Evolutionary conservation across 2,329 filamentous ascomycete species (phyloP), one percentile per base, ranked within the genome.

Genomic region (Helotiales sp.): DNA sequence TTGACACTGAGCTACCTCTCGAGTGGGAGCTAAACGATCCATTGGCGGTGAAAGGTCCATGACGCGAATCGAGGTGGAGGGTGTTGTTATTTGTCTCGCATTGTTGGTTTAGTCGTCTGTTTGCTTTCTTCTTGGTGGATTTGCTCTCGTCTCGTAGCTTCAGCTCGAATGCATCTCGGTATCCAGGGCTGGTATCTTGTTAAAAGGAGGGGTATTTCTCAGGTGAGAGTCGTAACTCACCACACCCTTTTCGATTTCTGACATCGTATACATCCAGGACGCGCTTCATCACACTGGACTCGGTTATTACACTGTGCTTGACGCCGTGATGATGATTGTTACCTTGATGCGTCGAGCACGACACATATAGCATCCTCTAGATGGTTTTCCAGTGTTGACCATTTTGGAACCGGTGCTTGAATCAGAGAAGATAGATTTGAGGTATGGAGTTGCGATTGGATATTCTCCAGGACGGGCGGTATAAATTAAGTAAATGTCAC

Each of bases 291-390:
- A 69, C 85, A 88, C 85, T 88, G 63, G 19, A 7, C 7, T 22
- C 19, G 31, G 56, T 53, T 17, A 61, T 38, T 25, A 38, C 27
- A 38, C 19, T 15, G 24, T 33, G 19, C 13, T 29, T 40, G 47
- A 24, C 17, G 7, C 17, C 15, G 6, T 36, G 29, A 44, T 8
- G 17, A 38, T 19, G 49, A 46, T 25, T 12, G 15, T 27, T 57
- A 60, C 58, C 51, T 60, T 60, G 71, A 90, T 89, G 64, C 87
- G 80, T 61, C 87, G 81, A 40, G 81, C 86, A 69, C 87, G 81
- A 72, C 87, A 90, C 81, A 86, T 89, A 74, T 88, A 86, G 67
- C 87, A 90, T 65, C 86, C 87, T 73, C 78, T 76, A 0, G 83
- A 86, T 66, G 84, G 81, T 72, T 84, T 85, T 36, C 84, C 84